A percentile compares a stretch with the other conserved stretches of the same genome.
Evolutionary conservation across 2,329 filamentous ascomycete species (phyloP).

Genomic region (Phyllosticta citrichinensis): DNA sequence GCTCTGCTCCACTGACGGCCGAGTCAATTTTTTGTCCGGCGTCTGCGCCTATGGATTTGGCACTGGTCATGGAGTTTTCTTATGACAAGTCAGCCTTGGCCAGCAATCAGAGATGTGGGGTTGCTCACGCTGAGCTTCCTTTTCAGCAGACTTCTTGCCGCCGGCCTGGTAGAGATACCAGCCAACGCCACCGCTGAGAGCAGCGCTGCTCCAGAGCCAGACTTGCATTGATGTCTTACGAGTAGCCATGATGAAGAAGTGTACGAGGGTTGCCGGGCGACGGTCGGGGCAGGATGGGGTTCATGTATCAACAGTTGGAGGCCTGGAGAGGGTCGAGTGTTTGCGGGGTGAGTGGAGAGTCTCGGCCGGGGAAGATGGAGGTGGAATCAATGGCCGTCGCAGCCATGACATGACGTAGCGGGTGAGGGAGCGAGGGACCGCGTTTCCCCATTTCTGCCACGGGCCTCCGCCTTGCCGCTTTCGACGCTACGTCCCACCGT

Average conservation of each 20-base stretch:
- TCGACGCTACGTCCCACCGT: not conserved
- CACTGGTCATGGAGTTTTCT: slow-evolving; percentile 55
- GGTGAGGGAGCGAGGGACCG: not conserved
- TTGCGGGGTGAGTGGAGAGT: not conserved
- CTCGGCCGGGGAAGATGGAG: not conserved
- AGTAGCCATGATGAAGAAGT: not conserved
- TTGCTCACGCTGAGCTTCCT: slow-evolving; percentile 69
- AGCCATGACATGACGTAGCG: not conserved
- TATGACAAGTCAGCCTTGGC: slow-evolving; percentile 54
- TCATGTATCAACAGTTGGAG: not conserved
- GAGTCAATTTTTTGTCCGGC: slow-evolving; percentile 43
- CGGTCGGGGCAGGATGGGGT: not conserved
- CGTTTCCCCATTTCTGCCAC: not conserved
- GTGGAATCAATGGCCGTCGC: not conserved
- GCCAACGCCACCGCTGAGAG: slow-evolving; percentile 45
- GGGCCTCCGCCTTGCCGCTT: not conserved
- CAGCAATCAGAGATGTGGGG: not conserved
- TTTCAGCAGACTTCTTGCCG: slow-evolving; percentile 74
- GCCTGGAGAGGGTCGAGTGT: not conserved
- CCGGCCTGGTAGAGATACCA: slow-evolving; percentile 91
- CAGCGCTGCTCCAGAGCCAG: not conserved
- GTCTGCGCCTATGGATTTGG: slow-evolving; percentile 38
- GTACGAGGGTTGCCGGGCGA: not conserved
- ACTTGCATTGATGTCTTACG: not conserved
- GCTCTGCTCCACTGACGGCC: slow-evolving; percentile 41